Evolutionary conservation across 768 basidiomycete genomes (phyloP).

Genomic region (Boletus fagicola): DNA sequence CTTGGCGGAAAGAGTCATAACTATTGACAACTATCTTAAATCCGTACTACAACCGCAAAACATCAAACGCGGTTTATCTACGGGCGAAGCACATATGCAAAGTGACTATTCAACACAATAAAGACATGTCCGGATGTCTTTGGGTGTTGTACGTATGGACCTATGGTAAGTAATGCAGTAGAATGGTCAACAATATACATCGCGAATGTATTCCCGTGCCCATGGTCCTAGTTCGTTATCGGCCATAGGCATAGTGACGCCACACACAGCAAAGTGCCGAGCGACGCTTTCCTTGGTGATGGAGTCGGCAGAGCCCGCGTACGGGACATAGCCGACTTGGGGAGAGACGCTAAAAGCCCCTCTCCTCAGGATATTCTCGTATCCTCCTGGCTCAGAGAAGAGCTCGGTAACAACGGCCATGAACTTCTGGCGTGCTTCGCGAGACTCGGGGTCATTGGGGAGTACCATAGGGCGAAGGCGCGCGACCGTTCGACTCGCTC

Average conservation of each 20-base stretch:
- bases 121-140: slow-evolving; percentile 31
- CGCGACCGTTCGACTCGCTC: slow-evolving; percentile 47
- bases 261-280: slow-evolving; percentile 43
- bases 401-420: slow-evolving; percentile 40
- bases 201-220: slow-evolving; percentile 36
- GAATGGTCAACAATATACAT: slow-evolving; percentile 26
- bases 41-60: slow-evolving; percentile 21
- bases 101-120: slow-evolving; percentile 14
- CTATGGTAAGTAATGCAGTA: slow-evolving; percentile 8
- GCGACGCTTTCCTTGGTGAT: slow-evolving; percentile 36
- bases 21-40: slow-evolving; percentile 8
- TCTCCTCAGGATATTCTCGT: slow-evolving; percentile 38
- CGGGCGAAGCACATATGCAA: slow-evolving; percentile 1
- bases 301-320: slow-evolving; percentile 27
- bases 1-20: neutral
- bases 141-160: slow-evolving; percentile 15
- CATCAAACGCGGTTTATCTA: slow-evolving; percentile 1
- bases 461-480: slow-evolving; percentile 43
- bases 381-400: slow-evolving; percentile 41
- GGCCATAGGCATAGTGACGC: slow-evolving; percentile 37
- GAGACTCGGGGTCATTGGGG: slow-evolving; percentile 32
- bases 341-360: slow-evolving; percentile 36
- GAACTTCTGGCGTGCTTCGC: slow-evolving; percentile 39
- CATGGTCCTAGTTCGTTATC: slow-evolving; percentile 39
- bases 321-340: slow-evolving; percentile 31